Conservation (phyloP, 192 early-diverging fungal species). For the Spizellomyces punctatus region DNA sequence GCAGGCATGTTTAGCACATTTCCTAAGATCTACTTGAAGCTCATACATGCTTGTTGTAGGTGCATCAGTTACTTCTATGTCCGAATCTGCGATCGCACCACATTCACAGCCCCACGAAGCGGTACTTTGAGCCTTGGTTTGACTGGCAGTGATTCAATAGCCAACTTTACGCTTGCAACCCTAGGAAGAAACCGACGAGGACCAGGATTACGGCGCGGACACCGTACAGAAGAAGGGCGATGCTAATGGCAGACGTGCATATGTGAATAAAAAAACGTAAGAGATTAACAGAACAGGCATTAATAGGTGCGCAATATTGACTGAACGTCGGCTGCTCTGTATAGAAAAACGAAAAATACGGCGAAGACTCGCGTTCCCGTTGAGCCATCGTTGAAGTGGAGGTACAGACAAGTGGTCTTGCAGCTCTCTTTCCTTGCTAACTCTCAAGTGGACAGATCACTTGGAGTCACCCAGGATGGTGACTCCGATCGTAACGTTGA, state of each 20-base stretch:
- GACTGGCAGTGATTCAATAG: background rate
- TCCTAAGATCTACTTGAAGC: background rate
- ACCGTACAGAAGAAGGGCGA: background rate
- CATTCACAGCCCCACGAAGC: too few relatives aligned
- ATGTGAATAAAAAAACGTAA: constrained; percentile 14
- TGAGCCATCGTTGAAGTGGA: constrained; percentile 52
- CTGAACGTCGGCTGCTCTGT: background rate
- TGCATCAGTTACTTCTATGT: background rate
- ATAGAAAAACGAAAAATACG: background rate
- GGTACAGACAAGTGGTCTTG: background rate
- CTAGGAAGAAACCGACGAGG: constrained; percentile 19
- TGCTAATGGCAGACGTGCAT: constrained; percentile 3
- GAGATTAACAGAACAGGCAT: too few relatives aligned
- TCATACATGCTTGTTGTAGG: constrained; percentile 17
- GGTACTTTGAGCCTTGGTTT: background rate
- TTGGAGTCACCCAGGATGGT: too few relatives aligned
- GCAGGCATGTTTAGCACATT: background rate
- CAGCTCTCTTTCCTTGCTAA: too few relatives aligned
- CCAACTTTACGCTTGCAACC: too few relatives aligned
- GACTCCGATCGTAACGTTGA: background rate
- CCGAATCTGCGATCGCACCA: background rate
- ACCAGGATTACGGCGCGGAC: constrained; percentile 19
- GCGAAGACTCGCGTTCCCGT: constrained; percentile 19
- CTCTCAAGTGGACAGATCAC: too few relatives aligned
- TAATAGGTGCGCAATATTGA: background rate